These are phyloP conservation scores for Lyophyllum decastes DNA, from an alignment of 768 basidiomycete genomes.

Conservation along the genomic window DNA sequence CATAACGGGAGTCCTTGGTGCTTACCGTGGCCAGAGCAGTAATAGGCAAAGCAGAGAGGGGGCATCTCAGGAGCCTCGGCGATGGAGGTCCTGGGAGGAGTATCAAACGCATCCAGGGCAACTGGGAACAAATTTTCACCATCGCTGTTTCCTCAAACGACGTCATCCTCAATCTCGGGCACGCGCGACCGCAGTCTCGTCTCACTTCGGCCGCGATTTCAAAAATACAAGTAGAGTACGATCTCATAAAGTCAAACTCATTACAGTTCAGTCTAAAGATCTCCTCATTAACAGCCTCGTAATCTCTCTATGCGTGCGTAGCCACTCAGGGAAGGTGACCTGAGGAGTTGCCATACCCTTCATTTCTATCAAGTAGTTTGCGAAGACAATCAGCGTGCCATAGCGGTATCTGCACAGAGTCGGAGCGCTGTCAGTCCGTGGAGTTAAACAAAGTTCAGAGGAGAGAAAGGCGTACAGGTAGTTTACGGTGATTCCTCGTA, in stretches of 20 bases:
- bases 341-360: constrained; percentile 34
- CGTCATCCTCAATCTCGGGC: background rate
- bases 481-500: constrained; percentile 80
- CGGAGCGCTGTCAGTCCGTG: background rate
- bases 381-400: constrained; percentile 89
- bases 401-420: constrained; percentile 70
- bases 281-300: constrained; percentile 66
- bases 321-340: constrained; percentile 79
- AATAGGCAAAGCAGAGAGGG: constrained; percentile 56
- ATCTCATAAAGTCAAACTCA: background rate
- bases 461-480: constrained; percentile 62
- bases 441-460: too few species aligned
- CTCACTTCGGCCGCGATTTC: background rate
- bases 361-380: constrained; percentile 89
- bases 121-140: background rate
- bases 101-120: background rate
- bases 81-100: background rate
- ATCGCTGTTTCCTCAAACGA: background rate
- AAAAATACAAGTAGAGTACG: background rate
- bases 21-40: constrained; percentile 77
- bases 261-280: constrained; percentile 52
- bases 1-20: background rate
- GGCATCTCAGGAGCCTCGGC: constrained; percentile 16
- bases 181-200: background rate
- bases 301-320: constrained; percentile 83